Evolutionary conservation across 306 rosid genomes (phyloP), one percentile per base, ranked within the genome.

Genomic region (Sindora glabra): DNA sequence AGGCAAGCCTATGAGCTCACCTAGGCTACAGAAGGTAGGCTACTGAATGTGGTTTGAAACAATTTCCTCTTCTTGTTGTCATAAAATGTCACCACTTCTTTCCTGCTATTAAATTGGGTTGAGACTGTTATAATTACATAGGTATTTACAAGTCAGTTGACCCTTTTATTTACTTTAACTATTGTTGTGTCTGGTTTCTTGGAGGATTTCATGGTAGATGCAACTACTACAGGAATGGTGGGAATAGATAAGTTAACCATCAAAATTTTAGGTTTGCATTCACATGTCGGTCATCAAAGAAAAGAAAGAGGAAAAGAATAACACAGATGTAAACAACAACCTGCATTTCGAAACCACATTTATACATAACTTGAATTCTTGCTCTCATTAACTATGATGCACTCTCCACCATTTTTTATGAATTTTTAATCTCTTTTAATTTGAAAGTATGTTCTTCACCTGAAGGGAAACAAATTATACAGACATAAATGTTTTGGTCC

Each of bases 21-120:
- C 74, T 23, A 66, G 46, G 48, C 69, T 46, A 49, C 70, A 39
- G 54, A 74, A 68, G 71, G 74, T 74, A 46, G 41, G 19, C 51
- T 62, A 46, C 17, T 4, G 6, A 8, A 18, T 14, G 41, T 39
- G 25, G 16, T 40, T 42, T 7, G 49, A 52, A 36, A 23, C 44
- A 49, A 22, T n/a, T 12, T 11, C 29, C 49, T 27, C 11, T 59
- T n/a, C n/a, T 6, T 10, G 4, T 18, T 30, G 23, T 29, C 10
- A 32, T 12, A 32, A 8, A 52, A 27, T 13, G 34, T 52, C n/a
- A 11, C 15, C 17, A 11, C 44, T 8, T 38, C 44, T 38, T 11
- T 9, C 22, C 7, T 32, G 4, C 22, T 51, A 3, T 29, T 4
- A 38, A 52, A 30, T 8, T 26, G 57, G 22, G 15, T 51, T 17